Evolutionary conservation across 2,329 filamentous ascomycete species (phyloP).

Genomic region (Calonectria pauciramosa): DNA sequence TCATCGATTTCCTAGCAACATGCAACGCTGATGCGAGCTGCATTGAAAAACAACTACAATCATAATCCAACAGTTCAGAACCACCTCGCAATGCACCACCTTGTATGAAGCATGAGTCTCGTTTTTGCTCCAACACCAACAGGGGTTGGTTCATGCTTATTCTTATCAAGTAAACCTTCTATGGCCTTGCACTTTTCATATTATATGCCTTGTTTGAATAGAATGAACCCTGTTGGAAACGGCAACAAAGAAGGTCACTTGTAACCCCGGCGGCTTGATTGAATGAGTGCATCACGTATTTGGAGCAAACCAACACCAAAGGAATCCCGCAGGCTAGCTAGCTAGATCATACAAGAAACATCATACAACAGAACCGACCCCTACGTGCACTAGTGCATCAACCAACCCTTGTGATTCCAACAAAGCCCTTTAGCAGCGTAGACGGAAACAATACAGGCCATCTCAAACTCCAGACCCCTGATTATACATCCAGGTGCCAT

Average conservation of each 20-base stretch:
- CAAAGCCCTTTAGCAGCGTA: background rate
- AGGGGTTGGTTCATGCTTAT: background rate
- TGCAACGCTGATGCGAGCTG: background rate
- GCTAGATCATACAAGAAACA: no score
- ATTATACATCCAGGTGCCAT: background rate
- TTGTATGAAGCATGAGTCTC: background rate
- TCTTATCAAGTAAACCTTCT: background rate
- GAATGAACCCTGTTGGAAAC: no score
- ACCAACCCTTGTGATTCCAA: no score
- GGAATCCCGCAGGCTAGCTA: no score
- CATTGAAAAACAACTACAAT: background rate
- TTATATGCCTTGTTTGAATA: background rate
- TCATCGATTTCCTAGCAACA: background rate
- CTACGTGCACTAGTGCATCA: no score
- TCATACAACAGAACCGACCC: no score
- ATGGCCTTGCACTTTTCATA: background rate
- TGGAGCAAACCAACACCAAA: no score
- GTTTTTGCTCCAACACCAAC: background rate
- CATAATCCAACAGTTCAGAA: background rate
- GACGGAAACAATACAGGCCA: background rate
- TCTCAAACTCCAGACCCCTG: background rate
- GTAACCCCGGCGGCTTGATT: no score
- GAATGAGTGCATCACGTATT: no score
- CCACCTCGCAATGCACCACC: background rate
- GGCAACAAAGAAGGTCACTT: no score